phyloP scores from a whole-genome alignment of 2,329 filamentous ascomycete genomes.

The Bertia moriformis region DNA sequence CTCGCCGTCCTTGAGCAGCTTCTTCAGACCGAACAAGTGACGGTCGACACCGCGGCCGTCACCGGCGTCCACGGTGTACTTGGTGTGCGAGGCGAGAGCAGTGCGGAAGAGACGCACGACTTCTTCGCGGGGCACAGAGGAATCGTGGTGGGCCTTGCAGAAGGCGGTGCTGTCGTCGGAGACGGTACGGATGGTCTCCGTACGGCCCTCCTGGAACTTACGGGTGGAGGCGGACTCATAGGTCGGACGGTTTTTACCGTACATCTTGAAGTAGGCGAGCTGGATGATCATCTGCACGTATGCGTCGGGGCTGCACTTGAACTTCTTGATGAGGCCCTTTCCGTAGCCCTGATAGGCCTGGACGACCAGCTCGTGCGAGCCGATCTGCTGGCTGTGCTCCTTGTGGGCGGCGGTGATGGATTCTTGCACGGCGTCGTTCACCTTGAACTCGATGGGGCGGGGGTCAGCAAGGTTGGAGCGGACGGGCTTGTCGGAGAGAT shows the following conservation, averaged over 20 bases:
- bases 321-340: conserved; percentile 98
- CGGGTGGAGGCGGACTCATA: conserved; percentile 94
- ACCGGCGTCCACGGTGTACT: conserved; percentile 79
- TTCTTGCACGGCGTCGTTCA: conserved; percentile 5
- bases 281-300: conserved; percentile 99
- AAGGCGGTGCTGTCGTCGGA: conserved; percentile 84
- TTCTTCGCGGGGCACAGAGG: conserved; percentile 43
- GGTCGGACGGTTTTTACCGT: conserved; percentile 90
- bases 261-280: conserved; percentile 97
- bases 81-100: conserved; percentile 67
- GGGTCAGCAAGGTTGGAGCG: conserved; percentile 1
- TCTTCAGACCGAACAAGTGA: conserved; percentile 94
- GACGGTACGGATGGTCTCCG: conserved; percentile 85
- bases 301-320: conserved; percentile 93
- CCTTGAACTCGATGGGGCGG: conserved; percentile 6
- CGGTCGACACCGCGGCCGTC: conserved; percentile 91
- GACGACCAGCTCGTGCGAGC: conserved; percentile 72
- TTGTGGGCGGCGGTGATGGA: conserved; percentile 26
- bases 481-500: conserved; percentile 25
- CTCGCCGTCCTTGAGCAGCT: conserved; percentile 68
- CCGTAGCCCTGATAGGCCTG: conserved; percentile 96
- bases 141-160: conserved; percentile 73
- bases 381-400: conserved; percentile 51
- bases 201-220: conserved; percentile 89
- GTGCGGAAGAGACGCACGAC: conserved; percentile 66